These are phyloP conservation scores for Trichoderma sp. DNA, from an alignment of 2,329 filamentous ascomycete species.

Conservation along the genomic window DNA sequence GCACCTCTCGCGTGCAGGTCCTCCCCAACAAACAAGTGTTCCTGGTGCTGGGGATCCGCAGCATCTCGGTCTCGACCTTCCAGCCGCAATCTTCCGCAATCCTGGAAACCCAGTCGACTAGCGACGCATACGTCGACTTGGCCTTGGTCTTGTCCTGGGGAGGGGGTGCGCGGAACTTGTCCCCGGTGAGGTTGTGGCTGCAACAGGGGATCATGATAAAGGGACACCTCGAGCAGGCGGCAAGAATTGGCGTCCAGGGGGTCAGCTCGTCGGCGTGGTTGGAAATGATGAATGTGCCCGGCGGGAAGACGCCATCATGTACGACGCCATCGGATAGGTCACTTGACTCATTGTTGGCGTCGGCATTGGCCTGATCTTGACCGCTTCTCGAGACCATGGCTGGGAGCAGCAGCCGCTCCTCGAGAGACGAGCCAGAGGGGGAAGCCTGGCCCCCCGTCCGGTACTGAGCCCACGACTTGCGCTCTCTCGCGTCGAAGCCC, in stretches of 20 bases:
- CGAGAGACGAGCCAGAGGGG: conserved; percentile 38
- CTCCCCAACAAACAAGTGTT: conserved; percentile 81
- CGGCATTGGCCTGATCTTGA: not conserved
- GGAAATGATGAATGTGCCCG: conserved; percentile 85
- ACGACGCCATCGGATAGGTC: conserved; percentile 24
- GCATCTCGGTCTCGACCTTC: conserved; percentile 74
- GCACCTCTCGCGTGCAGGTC: conserved; percentile 31
- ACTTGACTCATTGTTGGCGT: not conserved
- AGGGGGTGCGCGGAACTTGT: conserved; percentile 65
- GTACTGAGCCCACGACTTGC: conserved; percentile 84
- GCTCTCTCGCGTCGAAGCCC: conserved; percentile 85
- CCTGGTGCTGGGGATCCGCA: conserved; percentile 88
- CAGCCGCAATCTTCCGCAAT: conserved; percentile 73
- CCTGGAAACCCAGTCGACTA: conserved; percentile 73
- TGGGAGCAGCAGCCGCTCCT: conserved; percentile 51
- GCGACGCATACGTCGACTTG: conserved; percentile 74
- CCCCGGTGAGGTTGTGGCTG: conserved; percentile 80
- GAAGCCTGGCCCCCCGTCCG: conserved; percentile 33
- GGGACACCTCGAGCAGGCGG: conserved; percentile 68
- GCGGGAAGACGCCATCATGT: conserved; percentile 65
- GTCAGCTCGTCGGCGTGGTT: conserved; percentile 98
- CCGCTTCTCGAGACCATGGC: conserved; percentile 29
- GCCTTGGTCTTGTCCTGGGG: conserved; percentile 50
- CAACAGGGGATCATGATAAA: conserved; percentile 97
- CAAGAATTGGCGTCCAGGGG: conserved; percentile 89